Evolutionary conservation across 2,329 filamentous ascomycete genomes (phyloP).

Genomic region (Alternaria consortialis): DNA sequence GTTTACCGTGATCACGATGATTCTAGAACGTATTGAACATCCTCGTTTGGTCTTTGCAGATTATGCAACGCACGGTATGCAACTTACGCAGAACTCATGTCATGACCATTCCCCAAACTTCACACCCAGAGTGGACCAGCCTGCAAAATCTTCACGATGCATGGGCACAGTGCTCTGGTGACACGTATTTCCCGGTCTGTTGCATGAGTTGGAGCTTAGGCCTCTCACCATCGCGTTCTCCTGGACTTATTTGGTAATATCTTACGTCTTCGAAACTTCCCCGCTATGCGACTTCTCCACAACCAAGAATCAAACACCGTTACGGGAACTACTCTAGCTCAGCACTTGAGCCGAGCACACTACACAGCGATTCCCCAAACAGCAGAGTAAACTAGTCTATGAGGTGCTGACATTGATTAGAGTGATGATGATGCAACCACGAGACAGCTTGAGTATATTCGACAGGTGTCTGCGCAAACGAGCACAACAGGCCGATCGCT

Average conservation of each 20-base stretch:
- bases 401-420: neutral
- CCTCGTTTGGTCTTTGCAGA: neutral
- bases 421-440: neutral
- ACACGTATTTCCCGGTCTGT: conserved; percentile 27
- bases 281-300: conserved; percentile 44
- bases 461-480: neutral
- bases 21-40: neutral
- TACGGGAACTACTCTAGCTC: conserved; percentile 47
- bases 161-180: conserved; percentile 21
- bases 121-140: conserved; percentile 1
- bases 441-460: neutral
- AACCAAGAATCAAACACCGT: conserved; percentile 25
- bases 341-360: conserved; percentile 32
- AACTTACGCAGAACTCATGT: conserved; percentile 3
- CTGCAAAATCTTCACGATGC: conserved; percentile 34
- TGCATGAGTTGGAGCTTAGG: conserved; percentile 34
- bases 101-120: conserved; percentile 1
- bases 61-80: neutral
- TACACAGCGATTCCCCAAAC: neutral
- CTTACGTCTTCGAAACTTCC: conserved; percentile 51
- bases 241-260: conserved; percentile 39
- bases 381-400: neutral
- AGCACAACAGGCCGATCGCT: conserved; percentile 6
- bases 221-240: conserved; percentile 28
- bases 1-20: neutral